Evolutionary conservation across 169 alveolate species (phyloP), one percentile per base, ranked within the genome.

Genomic region (Theileria sp.): DNA sequence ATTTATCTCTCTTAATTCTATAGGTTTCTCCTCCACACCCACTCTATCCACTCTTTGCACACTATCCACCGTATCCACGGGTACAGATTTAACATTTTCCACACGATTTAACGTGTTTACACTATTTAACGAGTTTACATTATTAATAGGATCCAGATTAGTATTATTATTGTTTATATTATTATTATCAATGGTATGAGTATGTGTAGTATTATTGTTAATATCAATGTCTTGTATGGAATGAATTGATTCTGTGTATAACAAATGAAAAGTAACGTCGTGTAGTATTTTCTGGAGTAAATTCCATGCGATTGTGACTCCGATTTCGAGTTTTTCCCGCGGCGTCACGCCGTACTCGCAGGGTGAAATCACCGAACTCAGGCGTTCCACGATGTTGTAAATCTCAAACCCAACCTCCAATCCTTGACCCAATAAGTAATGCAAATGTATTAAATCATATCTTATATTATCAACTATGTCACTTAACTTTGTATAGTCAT

Each of bases 391-490:
- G 30, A 81, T 69, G 60, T 88, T 86, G 69, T 87, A 88, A 23
- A 92, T 81, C 30, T 80, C 92, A 73, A 92, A 89, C 28, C 89
- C 92, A 49, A 75, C 82, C 25, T 89, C 94, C 34, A 92, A 30
- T 1, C 92, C 95, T 36, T 87, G 68, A 0, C 94, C 94, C 36
- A 87, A 72, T 67, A 88, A 86, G 15, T 92, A 73, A 49, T 92
- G 96, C 73, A 91, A 93, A 85, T 94, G 97, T 15, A 93, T 92
- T 17, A 94, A 82, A 80, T 94, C 97, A 75, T 88, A 94, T 38
- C 95, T 79, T 5, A 92, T 65, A 75, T 92, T 92, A 73, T 94
- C 97, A 54, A 89, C 90, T 26, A 94, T 86, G 26, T 94, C 97
- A 15, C 96, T 94, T 8, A 94, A 81, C 81, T 89, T 89, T 25